Evolutionary conservation across 768 basidiomycete species (phyloP).

Genomic region (Amanita rubescens): DNA sequence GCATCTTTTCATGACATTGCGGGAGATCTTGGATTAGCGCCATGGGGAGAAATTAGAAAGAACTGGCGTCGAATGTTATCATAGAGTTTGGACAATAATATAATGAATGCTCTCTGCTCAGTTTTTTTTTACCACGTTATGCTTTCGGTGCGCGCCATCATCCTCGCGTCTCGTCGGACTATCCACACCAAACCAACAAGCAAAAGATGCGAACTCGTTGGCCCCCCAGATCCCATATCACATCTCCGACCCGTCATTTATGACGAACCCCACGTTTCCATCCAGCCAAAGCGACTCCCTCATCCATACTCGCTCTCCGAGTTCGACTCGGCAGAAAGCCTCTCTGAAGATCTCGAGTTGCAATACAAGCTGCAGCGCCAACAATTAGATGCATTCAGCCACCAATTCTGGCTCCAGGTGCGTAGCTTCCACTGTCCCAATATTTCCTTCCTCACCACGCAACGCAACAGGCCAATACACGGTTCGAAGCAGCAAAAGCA

Average conservation of each 20-base stretch:
- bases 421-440: constrained; percentile 21
- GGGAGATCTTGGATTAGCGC: constrained; percentile 38
- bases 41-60: constrained; percentile 23
- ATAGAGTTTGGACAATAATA: constrained; percentile 11
- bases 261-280: constrained; percentile 41
- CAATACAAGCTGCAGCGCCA: constrained; percentile 67
- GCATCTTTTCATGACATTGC: constrained; percentile 38
- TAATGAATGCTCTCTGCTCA: background rate
- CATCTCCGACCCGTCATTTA: constrained; percentile 77
- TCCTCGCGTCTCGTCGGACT: background rate
- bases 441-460: background rate
- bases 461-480: constrained; percentile 58
- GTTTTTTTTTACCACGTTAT: background rate
- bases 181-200: background rate
- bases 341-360: constrained; percentile 43
- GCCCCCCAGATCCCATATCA: constrained; percentile 71
- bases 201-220: constrained; percentile 34
- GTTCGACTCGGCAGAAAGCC: constrained; percentile 36
- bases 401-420: constrained; percentile 78
- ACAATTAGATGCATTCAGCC: constrained; percentile 67
- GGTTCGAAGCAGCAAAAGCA: constrained; percentile 68
- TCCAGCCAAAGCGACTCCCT: constrained; percentile 26
- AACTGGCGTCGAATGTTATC: constrained; percentile 25
- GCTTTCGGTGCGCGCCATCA: background rate
- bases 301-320: constrained; percentile 80